phyloP scores from a whole-genome alignment of 345 rosid genomes.

The Lumnitzera racemosa region DNA sequence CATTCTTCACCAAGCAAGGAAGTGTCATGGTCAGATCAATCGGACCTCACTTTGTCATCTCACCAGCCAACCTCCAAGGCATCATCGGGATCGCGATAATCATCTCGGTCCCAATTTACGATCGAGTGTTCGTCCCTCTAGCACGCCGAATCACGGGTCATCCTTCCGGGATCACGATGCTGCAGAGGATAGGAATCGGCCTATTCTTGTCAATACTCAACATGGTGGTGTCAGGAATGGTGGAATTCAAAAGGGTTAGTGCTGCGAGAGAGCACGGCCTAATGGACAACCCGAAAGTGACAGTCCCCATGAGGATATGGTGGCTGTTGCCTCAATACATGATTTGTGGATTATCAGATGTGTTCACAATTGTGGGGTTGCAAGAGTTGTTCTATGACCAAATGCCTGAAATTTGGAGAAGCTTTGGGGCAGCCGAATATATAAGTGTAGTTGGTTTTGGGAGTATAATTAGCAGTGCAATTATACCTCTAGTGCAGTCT shows the following conservation, averaged over 20 bases:
- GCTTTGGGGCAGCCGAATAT: constrained; percentile 75
- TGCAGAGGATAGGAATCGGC: constrained; percentile 76
- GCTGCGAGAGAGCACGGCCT: constrained; percentile 47
- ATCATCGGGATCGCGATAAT: constrained; percentile 65
- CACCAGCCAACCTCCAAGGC: constrained; percentile 77
- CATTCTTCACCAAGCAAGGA: constrained; percentile 83
- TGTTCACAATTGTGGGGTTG: constrained; percentile 65
- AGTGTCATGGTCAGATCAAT: constrained; percentile 58
- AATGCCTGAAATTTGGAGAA: constrained; percentile 77
- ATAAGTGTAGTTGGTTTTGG: constrained; percentile 63
- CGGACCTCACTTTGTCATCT: constrained; percentile 39
- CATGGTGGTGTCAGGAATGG: constrained; percentile 54
- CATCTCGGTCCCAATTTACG: constrained; percentile 48
- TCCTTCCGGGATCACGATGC: constrained; percentile 67
- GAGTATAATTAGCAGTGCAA: constrained; percentile 55
- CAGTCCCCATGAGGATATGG: constrained; percentile 64
- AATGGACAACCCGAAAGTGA: constrained; percentile 37
- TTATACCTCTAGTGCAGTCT: constrained; percentile 47
- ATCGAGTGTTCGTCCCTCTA: constrained; percentile 51
- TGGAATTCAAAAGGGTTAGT: constrained; percentile 56
- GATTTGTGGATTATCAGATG: constrained; percentile 51
- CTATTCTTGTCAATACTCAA: constrained; percentile 46
- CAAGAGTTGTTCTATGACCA: constrained; percentile 88
- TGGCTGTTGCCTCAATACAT: constrained; percentile 87
- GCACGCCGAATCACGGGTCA: constrained; percentile 53